Conservation (phyloP, 306 rosid genomes). For the Pueraria montana region DNA sequence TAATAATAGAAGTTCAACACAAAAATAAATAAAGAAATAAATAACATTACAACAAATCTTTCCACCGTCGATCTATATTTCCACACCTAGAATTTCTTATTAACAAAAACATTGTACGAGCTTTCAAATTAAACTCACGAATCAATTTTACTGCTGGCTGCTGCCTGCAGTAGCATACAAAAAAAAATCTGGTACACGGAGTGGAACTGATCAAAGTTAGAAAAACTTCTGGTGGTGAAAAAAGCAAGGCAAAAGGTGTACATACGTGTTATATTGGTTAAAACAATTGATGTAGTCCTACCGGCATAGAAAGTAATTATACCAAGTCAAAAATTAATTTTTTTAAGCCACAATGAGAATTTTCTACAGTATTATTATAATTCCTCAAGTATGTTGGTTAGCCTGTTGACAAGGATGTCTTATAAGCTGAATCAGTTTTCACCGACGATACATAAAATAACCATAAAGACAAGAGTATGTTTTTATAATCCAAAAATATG, state of each 20-base stretch:
- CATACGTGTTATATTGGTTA: background rate
- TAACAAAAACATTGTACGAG: background rate
- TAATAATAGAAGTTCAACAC: no score
- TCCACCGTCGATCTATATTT: no score
- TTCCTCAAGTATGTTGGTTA: background rate
- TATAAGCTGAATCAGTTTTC: background rate
- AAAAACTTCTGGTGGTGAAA: background rate
- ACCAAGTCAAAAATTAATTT: background rate
- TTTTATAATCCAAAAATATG: background rate
- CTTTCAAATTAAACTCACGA: background rate
- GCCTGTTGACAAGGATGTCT: conserved; percentile 11
- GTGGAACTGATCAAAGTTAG: conserved; percentile 13
- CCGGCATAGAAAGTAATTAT: background rate
- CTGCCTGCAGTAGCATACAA: background rate
- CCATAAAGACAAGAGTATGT: background rate
- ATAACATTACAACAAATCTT: no score
- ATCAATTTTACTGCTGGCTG: background rate
- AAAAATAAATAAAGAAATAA: no score
- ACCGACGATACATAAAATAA: conserved; percentile 10
- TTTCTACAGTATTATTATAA: background rate
- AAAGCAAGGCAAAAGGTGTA: background rate
- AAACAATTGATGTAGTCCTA: background rate
- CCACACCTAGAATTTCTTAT: background rate
- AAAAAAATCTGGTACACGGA: background rate
- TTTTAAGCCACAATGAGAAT: background rate